Evolutionary conservation across 148 eudicot genomes (phyloP).

Genomic region (Camellia granthamiana): DNA sequence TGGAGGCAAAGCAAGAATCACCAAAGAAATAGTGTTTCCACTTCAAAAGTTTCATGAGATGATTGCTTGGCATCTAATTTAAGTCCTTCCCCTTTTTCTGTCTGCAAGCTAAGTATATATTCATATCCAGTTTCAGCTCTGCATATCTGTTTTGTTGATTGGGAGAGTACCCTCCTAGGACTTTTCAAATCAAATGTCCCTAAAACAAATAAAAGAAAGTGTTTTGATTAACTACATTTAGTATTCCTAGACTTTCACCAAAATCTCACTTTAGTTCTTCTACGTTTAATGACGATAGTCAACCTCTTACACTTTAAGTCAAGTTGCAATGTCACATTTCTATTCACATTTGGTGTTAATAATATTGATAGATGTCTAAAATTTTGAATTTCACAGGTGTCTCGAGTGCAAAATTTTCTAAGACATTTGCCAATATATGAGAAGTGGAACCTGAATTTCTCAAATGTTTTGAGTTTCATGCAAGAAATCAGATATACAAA

Average conservation of each 20-base stretch:
- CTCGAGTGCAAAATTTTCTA: too few species aligned
- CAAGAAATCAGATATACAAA: constrained; percentile 15
- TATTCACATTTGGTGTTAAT: too few species aligned
- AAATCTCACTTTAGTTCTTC: too few species aligned
- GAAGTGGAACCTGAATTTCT: neutral
- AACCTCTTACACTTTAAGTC: too few species aligned
- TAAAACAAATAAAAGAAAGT: neutral
- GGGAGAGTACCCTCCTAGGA: neutral
- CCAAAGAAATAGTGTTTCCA: neutral
- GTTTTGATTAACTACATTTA: neutral
- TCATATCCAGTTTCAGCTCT: neutral
- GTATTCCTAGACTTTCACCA: too few species aligned
- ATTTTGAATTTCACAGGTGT: too few species aligned
- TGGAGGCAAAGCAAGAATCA: constrained; percentile 11
- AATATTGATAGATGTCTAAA: too few species aligned
- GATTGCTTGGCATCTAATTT: constrained; percentile 6
- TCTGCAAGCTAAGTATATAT: constrained; percentile 33
- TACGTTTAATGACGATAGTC: too few species aligned
- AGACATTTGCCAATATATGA: too few species aligned
- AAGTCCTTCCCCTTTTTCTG: neutral
- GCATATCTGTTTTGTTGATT: neutral
- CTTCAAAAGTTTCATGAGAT: neutral
- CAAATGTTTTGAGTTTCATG: constrained; percentile 16
- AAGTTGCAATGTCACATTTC: too few species aligned
- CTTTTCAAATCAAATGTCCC: neutral